Evolutionary conservation across 1,284 basidiomycete species (phyloP), one percentile per base, ranked within the genome.

Genomic region (Apiotrichum laibachii): DNA sequence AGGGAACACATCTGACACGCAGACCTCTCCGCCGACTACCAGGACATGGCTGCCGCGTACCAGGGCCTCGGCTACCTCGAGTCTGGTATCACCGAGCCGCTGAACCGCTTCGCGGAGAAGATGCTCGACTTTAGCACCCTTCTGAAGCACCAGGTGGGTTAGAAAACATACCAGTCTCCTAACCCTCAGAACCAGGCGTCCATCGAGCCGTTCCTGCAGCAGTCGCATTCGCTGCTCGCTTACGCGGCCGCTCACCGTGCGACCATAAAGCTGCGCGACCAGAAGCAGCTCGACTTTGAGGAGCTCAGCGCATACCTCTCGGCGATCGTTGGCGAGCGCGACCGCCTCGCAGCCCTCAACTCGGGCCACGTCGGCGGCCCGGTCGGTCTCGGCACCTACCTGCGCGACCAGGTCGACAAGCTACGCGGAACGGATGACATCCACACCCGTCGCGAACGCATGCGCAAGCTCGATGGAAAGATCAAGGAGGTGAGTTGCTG

Each of bases 221-320:
- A 95, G 69, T 82, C 95, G 8, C 92, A 96, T 69, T 92, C 93
- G 1, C 82, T 98, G 7, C 82, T 94, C 9, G 85, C 87, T 10
- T 98, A 97, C 75, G 89, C 92, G 0, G 85, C 89, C 66, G 87
- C 92, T 31, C 95, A 98, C 70, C 86, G 90, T 53, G 86, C 87
- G 10, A 91, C 97, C 7, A 84, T 99, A 61, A 95, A 92, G 77
- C 83, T 97, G 39, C 87, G 96, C 49, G 96, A 99, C 76, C 92
- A 98, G 79, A 99, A 98, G 77, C 96, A 99, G 77, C 85, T 98
- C 55, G 95, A 99, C 75, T 97, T 98, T 67, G 95, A 99, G 78
- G 95, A 98, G 72, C 85, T 98, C 7, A 94, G 92, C 7, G 90
- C 93, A 57, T 99, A 99, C 77, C 83, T 99, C 8, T 90, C 90